A percentile compares a stretch with the other conserved stretches of the same genome.
Conservation (phyloP, 371 early-diverging fungal genomes). For the Basidiobolus meristosporus region DNA sequence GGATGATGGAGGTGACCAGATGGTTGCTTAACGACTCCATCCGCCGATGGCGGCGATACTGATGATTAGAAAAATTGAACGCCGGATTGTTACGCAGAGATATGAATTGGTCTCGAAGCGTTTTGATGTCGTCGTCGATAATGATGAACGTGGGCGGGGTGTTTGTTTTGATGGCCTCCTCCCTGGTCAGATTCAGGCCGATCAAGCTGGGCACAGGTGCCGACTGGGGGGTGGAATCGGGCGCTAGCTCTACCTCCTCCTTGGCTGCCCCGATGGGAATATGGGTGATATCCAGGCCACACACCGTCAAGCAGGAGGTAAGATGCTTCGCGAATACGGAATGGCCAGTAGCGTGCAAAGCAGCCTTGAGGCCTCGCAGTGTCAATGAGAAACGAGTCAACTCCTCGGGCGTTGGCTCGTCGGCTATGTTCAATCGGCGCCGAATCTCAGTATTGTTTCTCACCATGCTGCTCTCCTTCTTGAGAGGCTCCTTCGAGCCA, state of each 20-base stretch:
- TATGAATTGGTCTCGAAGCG: constrained; percentile 12
- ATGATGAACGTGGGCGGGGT: constrained; percentile 30
- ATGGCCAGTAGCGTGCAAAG: constrained; percentile 25
- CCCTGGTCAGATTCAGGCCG: too few species aligned
- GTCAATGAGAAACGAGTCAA: constrained; percentile 18
- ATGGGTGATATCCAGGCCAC: constrained; percentile 31
- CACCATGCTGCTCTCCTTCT: too few species aligned
- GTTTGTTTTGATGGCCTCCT: constrained; percentile 15
- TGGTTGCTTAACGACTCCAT: too few species aligned
- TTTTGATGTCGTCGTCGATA: constrained; percentile 32
- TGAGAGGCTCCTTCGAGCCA: too few species aligned
- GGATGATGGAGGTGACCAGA: constrained; percentile 27
- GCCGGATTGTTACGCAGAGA: neutral
- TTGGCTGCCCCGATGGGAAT: constrained; percentile 12
- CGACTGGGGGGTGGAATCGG: constrained; percentile 10
- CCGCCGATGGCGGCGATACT: constrained; percentile 8
- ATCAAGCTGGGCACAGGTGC: too few species aligned
- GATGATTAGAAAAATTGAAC: constrained; percentile 2
- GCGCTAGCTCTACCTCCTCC: constrained; percentile 6
- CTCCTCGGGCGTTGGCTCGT: constrained; percentile 30
- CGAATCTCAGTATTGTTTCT: too few species aligned
- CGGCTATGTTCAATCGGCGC: constrained; percentile 14
- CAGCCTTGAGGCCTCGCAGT: constrained; percentile 23
- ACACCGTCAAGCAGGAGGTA: constrained; percentile 26
- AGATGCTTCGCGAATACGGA: constrained; percentile 35